phyloP scores from a whole-genome alignment of 805 yeast genomes.

The Scheffersomyces stipitis region DNA sequence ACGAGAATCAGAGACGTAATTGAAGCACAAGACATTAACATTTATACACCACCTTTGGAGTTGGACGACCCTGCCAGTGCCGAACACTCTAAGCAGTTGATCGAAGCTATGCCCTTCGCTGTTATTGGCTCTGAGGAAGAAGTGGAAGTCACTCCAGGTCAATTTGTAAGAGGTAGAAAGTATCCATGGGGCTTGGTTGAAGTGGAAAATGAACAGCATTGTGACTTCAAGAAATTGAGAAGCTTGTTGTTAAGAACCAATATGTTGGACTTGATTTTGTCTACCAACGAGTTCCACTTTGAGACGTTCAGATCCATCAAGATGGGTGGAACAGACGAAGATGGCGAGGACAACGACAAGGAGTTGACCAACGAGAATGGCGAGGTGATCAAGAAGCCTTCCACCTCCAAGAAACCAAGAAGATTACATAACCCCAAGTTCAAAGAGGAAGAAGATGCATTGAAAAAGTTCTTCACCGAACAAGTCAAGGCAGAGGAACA shows the following conservation, averaged over 20 bases:
- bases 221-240: conserved; percentile 83
- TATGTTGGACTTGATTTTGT: conserved; percentile 75
- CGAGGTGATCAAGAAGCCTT: conserved; percentile 27
- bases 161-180: conserved; percentile 71
- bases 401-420: conserved; percentile 49
- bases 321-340: conserved; percentile 47
- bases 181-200: conserved; percentile 92
- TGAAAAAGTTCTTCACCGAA: conserved; percentile 93
- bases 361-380: conserved; percentile 32
- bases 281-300: conserved; percentile 80
- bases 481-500: conserved; percentile 95
- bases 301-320: conserved; percentile 75
- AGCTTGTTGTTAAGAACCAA: conserved; percentile 76
- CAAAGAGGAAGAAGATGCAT: conserved; percentile 92
- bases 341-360: conserved; percentile 20
- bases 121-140: conserved; percentile 76
- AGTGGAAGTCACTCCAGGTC: conserved; percentile 62
- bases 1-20: conserved; percentile 77
- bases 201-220: conserved; percentile 81
- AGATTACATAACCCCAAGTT: conserved; percentile 79
- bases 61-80: conserved; percentile 71
- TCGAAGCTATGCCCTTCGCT: conserved; percentile 86
- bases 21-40: conserved; percentile 78
- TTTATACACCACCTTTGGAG: conserved; percentile 83
- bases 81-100: conserved; percentile 77